A percentile compares a stretch with the other conserved stretches of the same genome.
phyloP scores from a whole-genome alignment of 2,329 filamentous ascomycete genomes.

The Exophiala xenobiotica region DNA sequence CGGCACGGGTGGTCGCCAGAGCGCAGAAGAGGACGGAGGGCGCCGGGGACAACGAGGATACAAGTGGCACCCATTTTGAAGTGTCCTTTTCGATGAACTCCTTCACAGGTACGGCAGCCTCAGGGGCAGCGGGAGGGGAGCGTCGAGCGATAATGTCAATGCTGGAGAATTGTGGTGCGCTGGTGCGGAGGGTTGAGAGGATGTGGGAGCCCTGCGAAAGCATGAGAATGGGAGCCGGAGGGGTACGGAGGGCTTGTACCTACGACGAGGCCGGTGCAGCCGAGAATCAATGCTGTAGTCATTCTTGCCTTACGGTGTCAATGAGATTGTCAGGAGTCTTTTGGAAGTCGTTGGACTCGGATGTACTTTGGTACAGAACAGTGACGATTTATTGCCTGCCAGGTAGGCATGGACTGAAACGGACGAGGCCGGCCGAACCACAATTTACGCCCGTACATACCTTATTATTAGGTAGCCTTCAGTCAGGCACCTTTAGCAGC shows the following conservation, averaged over 20 bases:
- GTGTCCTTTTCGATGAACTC: slow-evolving; percentile 68
- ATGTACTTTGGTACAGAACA: too few relatives aligned
- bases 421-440: too few relatives aligned
- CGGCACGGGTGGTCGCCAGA: slow-evolving; percentile 74
- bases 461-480: too few relatives aligned
- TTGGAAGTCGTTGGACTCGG: too few relatives aligned
- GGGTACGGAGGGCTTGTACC: too few relatives aligned
- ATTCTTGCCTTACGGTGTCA: slow-evolving; percentile 31
- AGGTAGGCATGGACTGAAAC: too few relatives aligned
- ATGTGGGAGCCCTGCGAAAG: slow-evolving; percentile 66
- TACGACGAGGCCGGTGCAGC: slow-evolving; percentile 52
- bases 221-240: neutral
- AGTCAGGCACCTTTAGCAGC: slow-evolving; percentile 3
- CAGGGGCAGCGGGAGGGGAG: slow-evolving; percentile 41
- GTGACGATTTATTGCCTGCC: too few relatives aligned
- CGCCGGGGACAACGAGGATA: slow-evolving; percentile 55
- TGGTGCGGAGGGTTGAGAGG: slow-evolving; percentile 53
- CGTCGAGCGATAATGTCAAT: slow-evolving; percentile 50
- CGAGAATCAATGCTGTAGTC: slow-evolving; percentile 47
- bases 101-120: slow-evolving; percentile 53
- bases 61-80: slow-evolving; percentile 63
- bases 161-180: slow-evolving; percentile 37
- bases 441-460: too few relatives aligned
- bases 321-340: too few relatives aligned
- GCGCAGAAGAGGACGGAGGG: slow-evolving; percentile 71